A percentile compares a stretch with the other conserved stretches of the same genome.
Evolutionary conservation across 164 flowering plant genomes (phyloP).

Genomic region (Stephania japonica): DNA sequence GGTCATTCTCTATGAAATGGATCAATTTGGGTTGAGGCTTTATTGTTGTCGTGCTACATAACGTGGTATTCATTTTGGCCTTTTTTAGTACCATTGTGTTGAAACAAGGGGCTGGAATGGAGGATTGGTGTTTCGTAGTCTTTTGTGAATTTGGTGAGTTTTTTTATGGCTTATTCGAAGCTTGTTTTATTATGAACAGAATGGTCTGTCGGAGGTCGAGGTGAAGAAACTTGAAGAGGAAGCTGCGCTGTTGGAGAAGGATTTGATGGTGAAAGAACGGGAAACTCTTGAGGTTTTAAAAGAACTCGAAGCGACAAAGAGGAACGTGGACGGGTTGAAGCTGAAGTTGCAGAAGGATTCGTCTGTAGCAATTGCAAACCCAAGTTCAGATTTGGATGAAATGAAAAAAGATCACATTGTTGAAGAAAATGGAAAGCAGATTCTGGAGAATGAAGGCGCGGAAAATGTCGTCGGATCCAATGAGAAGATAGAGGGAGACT

Average conservation of each 20-base stretch:
- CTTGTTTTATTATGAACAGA: conserved; percentile 13
- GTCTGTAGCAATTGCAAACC: conserved; percentile 25
- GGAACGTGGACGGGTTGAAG: conserved; percentile 58
- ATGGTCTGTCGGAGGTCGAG: conserved; percentile 31
- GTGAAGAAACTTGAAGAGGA: conserved; percentile 51
- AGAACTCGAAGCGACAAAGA: conserved; percentile 71
- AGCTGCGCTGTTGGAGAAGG: conserved; percentile 57
- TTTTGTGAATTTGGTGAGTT: not conserved
- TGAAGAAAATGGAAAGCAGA: conserved; percentile 27
- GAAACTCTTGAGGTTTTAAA: conserved; percentile 78
- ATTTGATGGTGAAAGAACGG: conserved; percentile 64
- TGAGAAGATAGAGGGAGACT: conserved; percentile 17
- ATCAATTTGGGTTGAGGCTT: too few relatives aligned
- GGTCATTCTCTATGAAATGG: too few relatives aligned
- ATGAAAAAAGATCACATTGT: conserved; percentile 6
- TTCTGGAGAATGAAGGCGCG: conserved; percentile 13
- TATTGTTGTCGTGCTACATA: not conserved
- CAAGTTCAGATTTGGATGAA: conserved; percentile 12
- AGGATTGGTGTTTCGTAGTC: not conserved
- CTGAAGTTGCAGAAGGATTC: conserved; percentile 55
- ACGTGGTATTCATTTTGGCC: too few relatives aligned
- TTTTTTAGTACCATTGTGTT: not conserved
- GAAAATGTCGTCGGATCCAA: conserved; percentile 14
- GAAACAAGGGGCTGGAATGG: not conserved
- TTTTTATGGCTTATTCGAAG: not conserved